These are phyloP conservation scores for Boechera stricta DNA, from an alignment of 345 rosid genomes.

Conservation along the genomic window DNA sequence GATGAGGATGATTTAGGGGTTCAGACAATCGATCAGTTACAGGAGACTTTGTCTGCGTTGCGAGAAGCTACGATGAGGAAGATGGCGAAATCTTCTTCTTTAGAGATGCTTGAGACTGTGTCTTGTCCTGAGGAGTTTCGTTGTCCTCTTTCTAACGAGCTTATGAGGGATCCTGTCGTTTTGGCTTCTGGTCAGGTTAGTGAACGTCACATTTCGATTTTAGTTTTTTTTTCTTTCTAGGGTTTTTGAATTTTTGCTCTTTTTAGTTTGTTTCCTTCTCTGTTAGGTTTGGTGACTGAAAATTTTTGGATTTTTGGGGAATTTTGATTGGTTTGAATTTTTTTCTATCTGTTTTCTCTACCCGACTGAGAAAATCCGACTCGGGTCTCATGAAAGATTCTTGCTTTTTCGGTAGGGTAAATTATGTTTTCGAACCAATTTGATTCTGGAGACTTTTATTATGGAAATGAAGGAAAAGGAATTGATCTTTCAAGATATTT, in stretches of 20 bases:
- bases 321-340: constrained; percentile 28
- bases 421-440: background rate
- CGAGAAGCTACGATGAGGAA: constrained; percentile 59
- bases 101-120: constrained; percentile 51
- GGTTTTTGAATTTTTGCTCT: constrained; percentile 14
- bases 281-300: constrained; percentile 2
- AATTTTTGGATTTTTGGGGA: background rate
- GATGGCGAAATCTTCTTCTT: constrained; percentile 54
- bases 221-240: background rate
- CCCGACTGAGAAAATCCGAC: constrained; percentile 9
- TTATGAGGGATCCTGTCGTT: constrained; percentile 96
- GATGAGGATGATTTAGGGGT: constrained; percentile 57
- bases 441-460: background rate
- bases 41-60: constrained; percentile 59
- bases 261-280: background rate
- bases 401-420: constrained; percentile 4
- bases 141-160: constrained; percentile 84
- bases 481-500: background rate
- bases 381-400: background rate
- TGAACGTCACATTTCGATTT: constrained; percentile 4
- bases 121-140: constrained; percentile 80
- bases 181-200: constrained; percentile 88
- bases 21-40: constrained; percentile 72
- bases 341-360: constrained; percentile 15
- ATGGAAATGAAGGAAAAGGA: background rate